Evolutionary conservation across 345 rosid genomes (phyloP), one percentile per base, ranked within the genome.

Genomic region (Linum lewisii): DNA sequence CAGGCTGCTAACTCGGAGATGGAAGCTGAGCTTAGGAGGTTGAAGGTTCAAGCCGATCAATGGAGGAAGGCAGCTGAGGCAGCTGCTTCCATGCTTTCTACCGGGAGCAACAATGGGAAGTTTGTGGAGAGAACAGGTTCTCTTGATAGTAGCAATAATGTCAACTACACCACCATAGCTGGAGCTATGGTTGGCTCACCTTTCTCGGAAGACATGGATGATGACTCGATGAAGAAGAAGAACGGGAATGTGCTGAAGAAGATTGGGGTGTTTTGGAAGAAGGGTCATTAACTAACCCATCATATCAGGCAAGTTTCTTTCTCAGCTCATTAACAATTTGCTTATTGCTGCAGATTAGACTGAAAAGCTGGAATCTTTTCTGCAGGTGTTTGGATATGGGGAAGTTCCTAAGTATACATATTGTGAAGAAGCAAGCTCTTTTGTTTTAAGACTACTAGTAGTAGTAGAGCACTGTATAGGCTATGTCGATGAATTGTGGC

Each of bases 51-150:
- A 67, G 75, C 95, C 37, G 95, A 93, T 64, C 99, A 90, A 63
- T 90, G 99, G 99, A 82, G 97, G 79, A 93, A 93, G 78, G 99
- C 99, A 2, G 97, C 96, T 0, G 99, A 93, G 76, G 92, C 90
- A 11, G 99, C 99, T 0, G 84, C 99, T 26, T 65, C 97, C 44
- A 85, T 90, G 86, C 77, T 93, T 60, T 78, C 95, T 24, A 69
- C 81, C 9, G 86, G 86, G 58, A 88, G 82, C 77, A 80, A 54
- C 22, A 22, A 22, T 8, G 93, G 93, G 55, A 88, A 86, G 75
- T 66, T 72, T 10, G 78, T 58, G n/a, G 90, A 88, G 59, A 74
- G 84, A 65, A 60, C 84, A 0, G 79, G 84, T 32, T 83, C 97
- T 5, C 71, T 83, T 14, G 95, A 83, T 42, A 76, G 76, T 38